Conservation (phyloP, 108 stramenopile species). For the Ochromonas danica region DNA sequence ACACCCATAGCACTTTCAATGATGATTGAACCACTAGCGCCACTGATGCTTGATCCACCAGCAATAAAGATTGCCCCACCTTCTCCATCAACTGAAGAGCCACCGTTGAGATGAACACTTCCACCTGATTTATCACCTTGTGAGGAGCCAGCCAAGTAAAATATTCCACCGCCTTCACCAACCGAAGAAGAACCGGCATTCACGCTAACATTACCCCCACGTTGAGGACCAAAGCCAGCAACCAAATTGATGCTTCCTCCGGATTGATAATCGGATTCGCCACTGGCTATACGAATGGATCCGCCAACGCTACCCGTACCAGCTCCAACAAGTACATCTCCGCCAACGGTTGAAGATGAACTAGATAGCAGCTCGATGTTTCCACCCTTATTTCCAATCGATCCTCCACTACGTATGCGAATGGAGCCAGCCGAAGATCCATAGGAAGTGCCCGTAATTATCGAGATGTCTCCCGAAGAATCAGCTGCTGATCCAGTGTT, state of each 20-base stretch:
- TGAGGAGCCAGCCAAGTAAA: too few relatives aligned
- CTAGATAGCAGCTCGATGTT: background rate
- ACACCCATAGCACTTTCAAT: too few relatives aligned
- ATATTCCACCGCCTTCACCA: background rate
- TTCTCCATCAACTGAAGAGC: too few relatives aligned
- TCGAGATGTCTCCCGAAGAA: background rate
- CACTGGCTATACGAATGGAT: background rate
- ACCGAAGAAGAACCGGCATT: too few relatives aligned
- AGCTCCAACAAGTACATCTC: too few relatives aligned
- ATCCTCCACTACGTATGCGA: too few relatives aligned
- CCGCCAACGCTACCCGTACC: too few relatives aligned
- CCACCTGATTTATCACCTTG: background rate
- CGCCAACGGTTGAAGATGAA: background rate
- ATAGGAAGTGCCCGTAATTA: background rate
- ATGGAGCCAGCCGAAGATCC: too few relatives aligned
- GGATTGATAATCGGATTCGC: background rate
- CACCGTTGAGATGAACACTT: background rate
- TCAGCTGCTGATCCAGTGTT: background rate
- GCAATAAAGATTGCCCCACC: constrained; percentile 2
- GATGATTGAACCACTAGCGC: too few relatives aligned
- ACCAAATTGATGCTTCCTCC: background rate
- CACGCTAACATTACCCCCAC: background rate
- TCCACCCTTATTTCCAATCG: background rate
- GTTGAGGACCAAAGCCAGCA: background rate
- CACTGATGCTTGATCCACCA: too few relatives aligned